Conservation (phyloP, 1,284 basidiomycete species). For the Quambalaria eucalypti region DNA sequence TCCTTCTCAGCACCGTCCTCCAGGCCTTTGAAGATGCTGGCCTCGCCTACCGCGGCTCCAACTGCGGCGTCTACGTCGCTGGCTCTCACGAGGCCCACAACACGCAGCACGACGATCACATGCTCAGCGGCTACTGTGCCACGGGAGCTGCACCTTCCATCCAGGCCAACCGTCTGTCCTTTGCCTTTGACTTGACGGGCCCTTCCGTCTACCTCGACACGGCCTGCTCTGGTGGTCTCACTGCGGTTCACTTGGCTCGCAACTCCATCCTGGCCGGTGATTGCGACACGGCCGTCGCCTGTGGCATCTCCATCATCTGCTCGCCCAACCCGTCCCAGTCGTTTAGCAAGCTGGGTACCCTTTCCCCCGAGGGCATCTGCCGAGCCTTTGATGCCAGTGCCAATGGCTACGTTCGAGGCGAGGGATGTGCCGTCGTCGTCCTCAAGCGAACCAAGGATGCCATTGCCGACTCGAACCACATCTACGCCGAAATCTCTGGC, state of each 20-base stretch:
- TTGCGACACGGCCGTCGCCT: too few species aligned
- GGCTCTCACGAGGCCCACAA: conserved; percentile 13
- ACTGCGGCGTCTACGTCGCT: conserved; percentile 16
- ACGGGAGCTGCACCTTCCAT: conserved; percentile 13
- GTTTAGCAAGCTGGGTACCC: conserved; percentile 10
- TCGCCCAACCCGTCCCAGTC: too few species aligned
- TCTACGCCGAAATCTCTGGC: conserved; percentile 14
- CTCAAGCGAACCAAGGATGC: conserved; percentile 14
- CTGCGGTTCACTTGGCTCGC: conserved; percentile 15
- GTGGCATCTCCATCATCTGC: too few species aligned
- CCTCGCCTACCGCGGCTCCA: conserved; percentile 14
- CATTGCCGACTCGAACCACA: conserved; percentile 9
- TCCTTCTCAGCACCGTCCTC: conserved; percentile 10
- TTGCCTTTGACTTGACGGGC: conserved; percentile 16
- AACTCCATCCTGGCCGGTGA: conserved; percentile 8
- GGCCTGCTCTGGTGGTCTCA: conserved; percentile 15
- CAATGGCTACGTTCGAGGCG: conserved; percentile 16
- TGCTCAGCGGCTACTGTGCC: too few species aligned
- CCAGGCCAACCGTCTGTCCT: conserved; percentile 17
- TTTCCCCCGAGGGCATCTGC: conserved; percentile 14
- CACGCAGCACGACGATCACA: background rate
- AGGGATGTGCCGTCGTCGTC: conserved; percentile 14
- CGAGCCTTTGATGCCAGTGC: conserved; percentile 14
- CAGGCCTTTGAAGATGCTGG: conserved; percentile 15
- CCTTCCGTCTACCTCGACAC: conserved; percentile 15